These are phyloP conservation scores for Mycena belliarum DNA, from an alignment of 768 basidiomycete species.

Conservation along the genomic window DNA sequence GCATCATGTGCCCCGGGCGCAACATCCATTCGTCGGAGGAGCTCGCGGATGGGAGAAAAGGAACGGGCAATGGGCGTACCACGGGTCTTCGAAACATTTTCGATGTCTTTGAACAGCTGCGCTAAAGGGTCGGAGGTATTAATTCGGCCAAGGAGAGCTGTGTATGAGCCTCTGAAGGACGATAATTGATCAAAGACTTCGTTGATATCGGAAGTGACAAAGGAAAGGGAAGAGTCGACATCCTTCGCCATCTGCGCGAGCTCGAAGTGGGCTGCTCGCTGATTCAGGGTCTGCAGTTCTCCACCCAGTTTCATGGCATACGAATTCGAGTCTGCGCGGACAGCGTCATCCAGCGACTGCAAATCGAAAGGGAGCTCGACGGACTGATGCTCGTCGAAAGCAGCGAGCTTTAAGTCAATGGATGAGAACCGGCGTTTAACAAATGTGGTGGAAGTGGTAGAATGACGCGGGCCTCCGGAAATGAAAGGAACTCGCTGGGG, in stretches of 20 bases:
- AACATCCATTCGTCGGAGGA: conserved; percentile 58
- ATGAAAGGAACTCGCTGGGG: conserved; percentile 60
- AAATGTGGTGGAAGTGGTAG: conserved; percentile 22
- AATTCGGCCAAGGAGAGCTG: conserved; percentile 26
- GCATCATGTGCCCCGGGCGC: conserved; percentile 43
- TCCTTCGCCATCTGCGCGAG: conserved; percentile 55
- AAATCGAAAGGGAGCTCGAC: conserved; percentile 58
- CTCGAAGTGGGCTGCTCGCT: conserved; percentile 48
- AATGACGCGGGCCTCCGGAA: conserved; percentile 31
- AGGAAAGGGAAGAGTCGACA: conserved; percentile 46
- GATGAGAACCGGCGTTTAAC: conserved; percentile 39
- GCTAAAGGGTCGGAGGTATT: conserved; percentile 38
- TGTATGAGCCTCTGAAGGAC: conserved; percentile 37
- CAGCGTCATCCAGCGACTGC: conserved; percentile 58
- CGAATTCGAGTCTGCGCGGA: conserved; percentile 71
- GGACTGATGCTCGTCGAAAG: conserved; percentile 31
- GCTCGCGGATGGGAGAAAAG: conserved; percentile 54
- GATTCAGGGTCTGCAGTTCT: conserved; percentile 49
- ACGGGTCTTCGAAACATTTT: conserved; percentile 34
- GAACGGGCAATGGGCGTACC: conserved; percentile 44
- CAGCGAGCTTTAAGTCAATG: conserved; percentile 37
- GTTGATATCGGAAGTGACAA: conserved; percentile 40
- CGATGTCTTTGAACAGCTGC: conserved; percentile 36
- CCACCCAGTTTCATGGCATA: conserved; percentile 64
- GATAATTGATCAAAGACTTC: conserved; percentile 41